Evolutionary conservation across 176 grass and related monocot genomes (phyloP), one percentile per base, ranked within the genome.

Genomic region (Oryza punctata): DNA sequence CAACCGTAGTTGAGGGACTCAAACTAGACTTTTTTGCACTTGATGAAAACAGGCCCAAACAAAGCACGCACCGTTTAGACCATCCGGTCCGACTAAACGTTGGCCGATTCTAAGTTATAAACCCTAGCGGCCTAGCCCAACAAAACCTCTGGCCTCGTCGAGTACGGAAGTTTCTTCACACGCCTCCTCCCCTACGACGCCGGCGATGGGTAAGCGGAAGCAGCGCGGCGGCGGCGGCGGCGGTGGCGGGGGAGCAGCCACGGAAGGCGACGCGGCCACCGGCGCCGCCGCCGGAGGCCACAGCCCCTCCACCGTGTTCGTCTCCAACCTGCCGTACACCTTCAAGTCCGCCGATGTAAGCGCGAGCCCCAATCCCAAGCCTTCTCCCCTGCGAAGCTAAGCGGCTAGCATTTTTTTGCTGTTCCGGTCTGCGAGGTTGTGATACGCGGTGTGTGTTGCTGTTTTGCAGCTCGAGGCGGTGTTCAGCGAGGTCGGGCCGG

Each of bases 401-500:
- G 52, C 5, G 30, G 0, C 61, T 35, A 12, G 23, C 12, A n/a
- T 38, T 38, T 18, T 45, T 16, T 19, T 50, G 23, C 69, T 6
- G 30, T 21, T 78, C 37, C 8, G 49, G 28, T 5, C 5, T 44
- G 6, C 18, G 45, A 32, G 10, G 10, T 28, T 82, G 13, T 64
- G 3, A 67, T 24, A 80, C 28, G 40, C 27, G 69, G 21, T 23
- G 13, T 47, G 65, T 83, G 44, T 30, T 77, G 21, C 49, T 54
- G 19, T 65, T 67, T 24, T 87, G 67, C 69, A 95, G 96, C 88
- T 98, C 65, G 93, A 95, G 84, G 83, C 83, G 28, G 52, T 95
- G 78, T 98, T 98, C 47, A 91, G 91, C 44, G 93, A 98, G 73
- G 91, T 98, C 19, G 96, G 93, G 26, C 96, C 96, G 1, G 89